Conservation (phyloP, 345 rosid genomes). For the Populus davidiana region DNA sequence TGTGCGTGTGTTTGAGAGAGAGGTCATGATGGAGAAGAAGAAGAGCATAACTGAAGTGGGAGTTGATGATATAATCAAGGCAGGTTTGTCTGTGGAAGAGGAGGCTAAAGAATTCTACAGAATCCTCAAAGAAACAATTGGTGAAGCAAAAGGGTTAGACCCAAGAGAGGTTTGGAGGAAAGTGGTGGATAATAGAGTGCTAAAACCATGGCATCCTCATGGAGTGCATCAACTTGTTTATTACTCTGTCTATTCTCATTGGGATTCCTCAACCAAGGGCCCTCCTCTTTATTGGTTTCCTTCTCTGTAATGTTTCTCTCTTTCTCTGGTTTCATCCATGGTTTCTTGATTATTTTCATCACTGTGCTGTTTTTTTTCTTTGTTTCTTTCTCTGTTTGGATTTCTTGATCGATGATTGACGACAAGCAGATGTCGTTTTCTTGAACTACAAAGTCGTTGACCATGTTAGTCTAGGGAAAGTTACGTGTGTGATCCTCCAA, state of each 20-base stretch:
- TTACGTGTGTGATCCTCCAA: no score
- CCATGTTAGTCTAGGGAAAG: no score
- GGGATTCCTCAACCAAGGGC: conserved; percentile 65
- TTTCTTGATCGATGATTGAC: no score
- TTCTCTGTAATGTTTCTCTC: conserved; percentile 43
- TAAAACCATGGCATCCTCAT: conserved; percentile 73
- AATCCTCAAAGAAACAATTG: conserved; percentile 31
- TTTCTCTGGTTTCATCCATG: background rate
- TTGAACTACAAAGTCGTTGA: no score
- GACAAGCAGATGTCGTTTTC: no score
- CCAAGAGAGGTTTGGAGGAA: conserved; percentile 61
- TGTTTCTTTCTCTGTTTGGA: no score
- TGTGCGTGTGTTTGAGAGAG: background rate
- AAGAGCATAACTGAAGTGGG: conserved; percentile 39
- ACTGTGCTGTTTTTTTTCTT: no score
- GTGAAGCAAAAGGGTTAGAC: conserved; percentile 23
- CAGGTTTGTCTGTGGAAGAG: conserved; percentile 45
- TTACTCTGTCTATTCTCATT: conserved; percentile 55
- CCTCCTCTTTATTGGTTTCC: conserved; percentile 93
- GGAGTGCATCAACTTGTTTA: conserved; percentile 66
- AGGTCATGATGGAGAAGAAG: conserved; percentile 22
- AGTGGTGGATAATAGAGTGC: conserved; percentile 42
- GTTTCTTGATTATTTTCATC: background rate
- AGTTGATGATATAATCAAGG: conserved; percentile 45
- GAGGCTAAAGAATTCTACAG: conserved; percentile 38